phyloP scores from a whole-genome alignment of 2,329 filamentous ascomycete genomes.

The Colletotrichum orbiculare region DNA sequence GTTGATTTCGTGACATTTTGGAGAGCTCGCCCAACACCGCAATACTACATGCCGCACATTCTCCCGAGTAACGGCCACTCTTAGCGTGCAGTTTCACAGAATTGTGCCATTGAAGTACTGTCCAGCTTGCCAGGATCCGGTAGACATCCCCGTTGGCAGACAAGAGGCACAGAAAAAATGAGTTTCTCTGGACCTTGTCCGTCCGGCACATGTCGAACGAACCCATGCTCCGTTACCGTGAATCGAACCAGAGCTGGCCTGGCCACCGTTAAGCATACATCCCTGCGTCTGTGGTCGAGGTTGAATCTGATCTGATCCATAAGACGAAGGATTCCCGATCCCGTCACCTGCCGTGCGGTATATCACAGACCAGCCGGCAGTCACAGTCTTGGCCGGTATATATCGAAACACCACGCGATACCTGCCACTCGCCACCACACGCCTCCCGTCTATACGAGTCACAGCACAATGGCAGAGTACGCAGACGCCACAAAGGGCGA shows the following conservation, averaged over 20 bases:
- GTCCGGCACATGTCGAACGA: slow-evolving; percentile 13
- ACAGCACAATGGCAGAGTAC: slow-evolving; percentile 12
- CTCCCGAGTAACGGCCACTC: too few relatives aligned
- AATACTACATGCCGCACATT: too few relatives aligned
- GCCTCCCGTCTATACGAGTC: background rate
- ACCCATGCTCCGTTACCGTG: background rate
- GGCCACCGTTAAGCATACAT: slow-evolving; percentile 9
- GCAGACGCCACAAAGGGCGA: slow-evolving; percentile 18
- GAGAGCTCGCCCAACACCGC: background rate
- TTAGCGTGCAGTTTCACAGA: too few relatives aligned
- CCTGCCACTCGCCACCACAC: background rate
- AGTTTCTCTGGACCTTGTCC: slow-evolving; percentile 30
- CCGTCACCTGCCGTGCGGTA: background rate
- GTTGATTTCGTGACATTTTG: slow-evolving; percentile 30
- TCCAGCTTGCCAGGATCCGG: background rate
- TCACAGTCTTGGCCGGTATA: background rate
- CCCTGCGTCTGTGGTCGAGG: background rate
- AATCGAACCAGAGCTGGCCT: background rate
- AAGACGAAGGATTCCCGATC: slow-evolving; percentile 28
- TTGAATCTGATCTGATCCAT: slow-evolving; percentile 3
- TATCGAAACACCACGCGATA: too few relatives aligned
- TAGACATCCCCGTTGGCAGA: background rate
- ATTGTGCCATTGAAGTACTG: background rate
- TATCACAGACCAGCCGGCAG: background rate
- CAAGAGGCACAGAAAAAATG: background rate